Conservation (phyloP, 371 early-diverging fungal genomes). For the Amoeboaphelidium occidentale region DNA sequence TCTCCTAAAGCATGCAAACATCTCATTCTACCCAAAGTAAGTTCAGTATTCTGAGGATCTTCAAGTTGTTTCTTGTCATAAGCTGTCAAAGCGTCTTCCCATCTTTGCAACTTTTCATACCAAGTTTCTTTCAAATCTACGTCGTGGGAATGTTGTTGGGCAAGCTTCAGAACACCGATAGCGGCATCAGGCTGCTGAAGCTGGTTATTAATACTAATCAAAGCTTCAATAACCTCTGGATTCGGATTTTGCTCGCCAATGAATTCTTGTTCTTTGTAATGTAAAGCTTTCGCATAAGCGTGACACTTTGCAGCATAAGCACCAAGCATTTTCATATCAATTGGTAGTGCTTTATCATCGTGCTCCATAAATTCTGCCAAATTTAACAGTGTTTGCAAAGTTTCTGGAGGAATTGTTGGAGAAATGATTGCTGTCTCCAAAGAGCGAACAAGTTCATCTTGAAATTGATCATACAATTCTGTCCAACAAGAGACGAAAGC, state of each 20-base stretch:
- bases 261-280: slow-evolving; percentile 92
- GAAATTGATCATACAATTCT: slow-evolving; percentile 65
- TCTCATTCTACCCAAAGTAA: slow-evolving; percentile 64
- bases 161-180: slow-evolving; percentile 71
- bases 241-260: slow-evolving; percentile 51
- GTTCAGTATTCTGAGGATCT: slow-evolving; percentile 41
- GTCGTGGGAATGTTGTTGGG: slow-evolving; percentile 61
- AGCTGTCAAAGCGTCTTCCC: slow-evolving; percentile 79
- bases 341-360: slow-evolving; percentile 80
- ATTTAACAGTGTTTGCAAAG: slow-evolving; percentile 67
- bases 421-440: slow-evolving; percentile 65
- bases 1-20: slow-evolving; percentile 81
- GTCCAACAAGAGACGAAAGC: slow-evolving; percentile 93
- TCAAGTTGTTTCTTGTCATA: slow-evolving; percentile 59
- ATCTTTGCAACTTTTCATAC: slow-evolving; percentile 80
- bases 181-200: slow-evolving; percentile 91
- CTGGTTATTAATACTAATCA: slow-evolving; percentile 83
- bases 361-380: slow-evolving; percentile 97
- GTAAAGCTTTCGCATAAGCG: slow-evolving; percentile 75
- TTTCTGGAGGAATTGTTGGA: slow-evolving; percentile 68
- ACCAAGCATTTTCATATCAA: slow-evolving; percentile 70
- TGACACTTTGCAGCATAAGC: slow-evolving; percentile 77
- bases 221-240: slow-evolving; percentile 62
- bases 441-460: slow-evolving; percentile 67
- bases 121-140: slow-evolving; percentile 70